A percentile compares a stretch with the other conserved stretches of the same genome.
These are phyloP conservation scores for Sclerotinia subarctica DNA, from an alignment of 2,329 filamentous ascomycete genomes.

Conservation along the genomic window DNA sequence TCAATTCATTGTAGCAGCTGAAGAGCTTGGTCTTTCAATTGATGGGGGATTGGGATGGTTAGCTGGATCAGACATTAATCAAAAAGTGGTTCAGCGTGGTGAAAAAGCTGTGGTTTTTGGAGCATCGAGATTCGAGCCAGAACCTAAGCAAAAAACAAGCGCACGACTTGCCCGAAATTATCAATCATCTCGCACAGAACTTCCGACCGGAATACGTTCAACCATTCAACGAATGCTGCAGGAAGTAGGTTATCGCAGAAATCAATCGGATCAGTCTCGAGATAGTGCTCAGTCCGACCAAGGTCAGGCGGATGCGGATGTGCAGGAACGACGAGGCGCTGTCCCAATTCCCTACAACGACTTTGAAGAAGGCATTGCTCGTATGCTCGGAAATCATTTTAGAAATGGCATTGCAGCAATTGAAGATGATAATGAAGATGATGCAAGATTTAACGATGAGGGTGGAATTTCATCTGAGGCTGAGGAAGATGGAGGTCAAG, in stretches of 20 bases:
- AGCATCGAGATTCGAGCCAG: slow-evolving; percentile 39
- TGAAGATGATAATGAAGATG: background rate
- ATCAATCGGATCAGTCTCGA: slow-evolving; percentile 21
- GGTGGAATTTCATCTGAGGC: background rate
- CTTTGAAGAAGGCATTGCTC: slow-evolving; percentile 6
- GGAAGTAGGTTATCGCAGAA: slow-evolving; percentile 33
- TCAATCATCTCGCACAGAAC: background rate
- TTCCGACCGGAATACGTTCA: background rate
- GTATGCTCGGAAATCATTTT: background rate
- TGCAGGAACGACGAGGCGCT: background rate
- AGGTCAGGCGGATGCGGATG: slow-evolving; percentile 23
- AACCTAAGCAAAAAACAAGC: slow-evolving; percentile 30
- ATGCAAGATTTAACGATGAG: background rate
- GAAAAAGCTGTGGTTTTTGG: slow-evolving; percentile 47
- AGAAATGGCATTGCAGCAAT: background rate
- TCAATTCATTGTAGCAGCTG: slow-evolving; percentile 51
- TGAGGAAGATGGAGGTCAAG: background rate
- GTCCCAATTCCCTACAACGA: background rate
- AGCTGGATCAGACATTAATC: slow-evolving; percentile 55
- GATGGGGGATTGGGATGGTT: slow-evolving; percentile 68
- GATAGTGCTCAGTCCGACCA: background rate
- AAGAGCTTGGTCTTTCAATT: slow-evolving; percentile 64
- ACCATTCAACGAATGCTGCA: slow-evolving; percentile 29
- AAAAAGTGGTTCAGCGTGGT: slow-evolving; percentile 44
- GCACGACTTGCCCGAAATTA: no score